Evolutionary conservation across 768 basidiomycete species (phyloP).

Genomic region (Cantharellus anzutake): DNA sequence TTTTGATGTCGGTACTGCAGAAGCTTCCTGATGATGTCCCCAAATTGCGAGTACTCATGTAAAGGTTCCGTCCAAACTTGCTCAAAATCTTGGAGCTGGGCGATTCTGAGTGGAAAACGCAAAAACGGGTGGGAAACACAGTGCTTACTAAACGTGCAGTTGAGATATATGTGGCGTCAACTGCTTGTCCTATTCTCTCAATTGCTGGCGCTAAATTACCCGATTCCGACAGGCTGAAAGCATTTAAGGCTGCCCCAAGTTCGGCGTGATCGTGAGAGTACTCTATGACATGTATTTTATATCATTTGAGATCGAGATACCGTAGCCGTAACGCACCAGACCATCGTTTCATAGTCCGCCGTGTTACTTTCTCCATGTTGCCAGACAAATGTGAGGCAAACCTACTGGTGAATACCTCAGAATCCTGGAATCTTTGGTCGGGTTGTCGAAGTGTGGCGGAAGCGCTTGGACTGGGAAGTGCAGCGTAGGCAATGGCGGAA

Average conservation of each 20-base stretch:
- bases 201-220: conserved; percentile 60
- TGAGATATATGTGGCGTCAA: conserved; percentile 84
- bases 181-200: conserved; percentile 93
- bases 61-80: conserved; percentile 90
- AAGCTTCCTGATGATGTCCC: conserved; percentile 81
- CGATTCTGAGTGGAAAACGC: neutral
- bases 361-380: conserved; percentile 91
- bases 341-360: conserved; percentile 86
- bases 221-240: conserved; percentile 76
- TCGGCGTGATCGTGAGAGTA: conserved; percentile 76
- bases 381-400: conserved; percentile 84
- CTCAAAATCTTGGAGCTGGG: conserved; percentile 80
- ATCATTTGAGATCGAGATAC: neutral
- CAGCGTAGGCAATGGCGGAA: conserved; percentile 54
- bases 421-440: conserved; percentile 91
- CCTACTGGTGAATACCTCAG: conserved; percentile 88
- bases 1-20: conserved; percentile 94
- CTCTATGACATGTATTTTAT: conserved; percentile 25
- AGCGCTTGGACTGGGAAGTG: conserved; percentile 76
- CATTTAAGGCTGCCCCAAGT: conserved; percentile 80
- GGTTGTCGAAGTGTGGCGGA: conserved; percentile 79
- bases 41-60: conserved; percentile 91
- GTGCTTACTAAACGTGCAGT: conserved; percentile 60
- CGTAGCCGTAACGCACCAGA: conserved; percentile 36
- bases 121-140: neutral